Evolutionary conservation across 176 grass and related monocot species (phyloP), one percentile per base, ranked within the genome.

Genomic region (Panicum miliaceum): DNA sequence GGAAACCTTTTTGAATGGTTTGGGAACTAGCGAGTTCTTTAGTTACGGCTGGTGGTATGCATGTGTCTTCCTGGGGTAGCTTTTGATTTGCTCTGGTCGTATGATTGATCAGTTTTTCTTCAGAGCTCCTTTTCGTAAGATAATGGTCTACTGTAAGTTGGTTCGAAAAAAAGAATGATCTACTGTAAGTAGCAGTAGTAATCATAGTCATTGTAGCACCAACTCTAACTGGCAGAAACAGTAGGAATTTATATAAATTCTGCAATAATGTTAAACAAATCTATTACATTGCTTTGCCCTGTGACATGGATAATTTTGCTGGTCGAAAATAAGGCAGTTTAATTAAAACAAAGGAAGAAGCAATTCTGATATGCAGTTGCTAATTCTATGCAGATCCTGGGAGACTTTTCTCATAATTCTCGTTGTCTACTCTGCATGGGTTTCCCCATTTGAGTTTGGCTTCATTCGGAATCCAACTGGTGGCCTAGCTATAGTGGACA

Each of bases 391-490:
- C 92, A 94, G 87, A 89, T 42, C 56, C 42, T 98, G 96, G 96
- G 91, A 95, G 83, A 90, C 80, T 52, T 95, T 87, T 79, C 87
- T 98, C 68, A 93, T 98, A 72, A 61, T 98, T 75, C 87, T 98
- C 43, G 96, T 98, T 15, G 32, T 90, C n/a, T 98, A 98, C 84
- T 90, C 96, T 77, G 92, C 96, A 0, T 98, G 96, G 96, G 89
- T 95, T 36, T 98, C 96, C 41, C 96, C 96, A 12, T 98, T 98
- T 25, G 96, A 98, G 77, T 95, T 98, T 82, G 96, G 96, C 36
- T 98, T 98, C 80, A 81, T 98, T 76, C 79, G 11, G 57, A 76
- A 79, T 12, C 52, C 91, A 19, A 85, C 51, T 1, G 96, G 96
- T 8, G 85, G 2, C 1, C 83, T 98, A 68, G 93, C 96, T 70